Conservation (phyloP, 2,329 filamentous ascomycete species). For the Diaporthe sp. region DNA sequence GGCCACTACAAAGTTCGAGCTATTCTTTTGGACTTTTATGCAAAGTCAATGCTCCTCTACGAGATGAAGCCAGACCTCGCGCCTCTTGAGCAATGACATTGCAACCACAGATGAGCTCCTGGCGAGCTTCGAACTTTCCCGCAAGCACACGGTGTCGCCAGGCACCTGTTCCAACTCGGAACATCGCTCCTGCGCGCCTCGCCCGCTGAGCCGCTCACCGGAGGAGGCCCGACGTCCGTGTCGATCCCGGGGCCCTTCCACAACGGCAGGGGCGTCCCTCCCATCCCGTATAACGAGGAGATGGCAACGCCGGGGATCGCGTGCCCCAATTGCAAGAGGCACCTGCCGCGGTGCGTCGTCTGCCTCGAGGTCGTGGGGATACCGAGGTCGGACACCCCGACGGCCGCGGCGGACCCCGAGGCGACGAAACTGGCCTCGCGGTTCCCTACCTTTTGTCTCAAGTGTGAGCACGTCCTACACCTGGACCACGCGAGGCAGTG, state of each 20-base stretch:
- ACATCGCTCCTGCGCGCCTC: slow-evolving; percentile 46
- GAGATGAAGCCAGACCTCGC: no score
- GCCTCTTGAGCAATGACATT: no score
- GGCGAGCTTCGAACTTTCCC: background rate
- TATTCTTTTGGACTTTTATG: no score
- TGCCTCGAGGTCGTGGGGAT: slow-evolving; percentile 75
- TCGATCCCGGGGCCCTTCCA: slow-evolving; percentile 36
- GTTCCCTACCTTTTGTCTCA: slow-evolving; percentile 76
- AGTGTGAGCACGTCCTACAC: slow-evolving; percentile 75
- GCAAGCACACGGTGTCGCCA: background rate
- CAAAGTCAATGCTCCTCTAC: no score
- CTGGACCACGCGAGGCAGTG: slow-evolving; percentile 75
- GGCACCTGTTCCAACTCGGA: background rate
- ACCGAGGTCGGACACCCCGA: slow-evolving; percentile 68
- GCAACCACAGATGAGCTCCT: background rate
- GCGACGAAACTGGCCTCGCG: slow-evolving; percentile 58
- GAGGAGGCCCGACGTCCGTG: slow-evolving; percentile 14
- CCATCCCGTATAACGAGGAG: slow-evolving; percentile 66
- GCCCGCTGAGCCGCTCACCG: slow-evolving; percentile 22
- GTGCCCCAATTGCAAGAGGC: slow-evolving; percentile 74
- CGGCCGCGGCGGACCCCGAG: slow-evolving; percentile 59
- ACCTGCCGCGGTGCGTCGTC: slow-evolving; percentile 74
- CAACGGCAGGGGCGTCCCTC: slow-evolving; percentile 46
- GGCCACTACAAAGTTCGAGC: no score
- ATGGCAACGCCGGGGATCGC: slow-evolving; percentile 68